Base-by-base conservation (phyloP, 2,329 filamentous ascomycete species). In the Hymenoscyphus occultus region DNA sequence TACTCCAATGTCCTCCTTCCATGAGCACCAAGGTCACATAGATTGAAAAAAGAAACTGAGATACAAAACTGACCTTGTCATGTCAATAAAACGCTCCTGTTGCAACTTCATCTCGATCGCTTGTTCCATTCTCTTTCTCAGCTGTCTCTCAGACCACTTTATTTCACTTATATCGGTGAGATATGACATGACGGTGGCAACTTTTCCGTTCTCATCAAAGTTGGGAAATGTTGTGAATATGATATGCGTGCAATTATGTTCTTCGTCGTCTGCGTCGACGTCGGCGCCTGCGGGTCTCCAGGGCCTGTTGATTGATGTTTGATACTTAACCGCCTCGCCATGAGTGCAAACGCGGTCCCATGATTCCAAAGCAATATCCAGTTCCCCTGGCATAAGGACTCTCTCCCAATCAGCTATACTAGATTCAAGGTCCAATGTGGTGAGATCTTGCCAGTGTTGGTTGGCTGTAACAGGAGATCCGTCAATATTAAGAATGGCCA, bases 81-180 rank as follows among this genome's bases (percentile, higher is more conserved):
- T 91, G 75, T 92, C 90, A 73, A 93, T 91, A 70, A 92, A 92
- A 68, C 90, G 90, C 71, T 93, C 90, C 72, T 93, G 91, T 73
- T 90, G 88, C 2, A 87, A 79, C 70, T 83, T 85, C 59, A 83
- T 83, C 71, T 86, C 83, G 51, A 86, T 82, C 0, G 84, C 84
- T 64, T 86, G 82, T 60, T 71, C 68, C 71, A 72, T 71, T 83
- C 81, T 71, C 80, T 63, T 65, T 40, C 64, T 56, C 22, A 70
- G 57, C 62, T 71, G 67, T 42, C 56, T 65, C 35, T 71, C 71
- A 0, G 61, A 57, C 67, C 66, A 70, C 39, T 70, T 70, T 3
- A 71, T 42, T 12, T 62, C 67, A 58, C 64, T 63, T 42, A 60
- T 60, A 19, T 67, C 62, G 13, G 65, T 64, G 10, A 65, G 42